Evolutionary conservation across 345 rosid genomes (phyloP), one percentile per base, ranked within the genome.

Genomic region (Boechera retrofracta): DNA sequence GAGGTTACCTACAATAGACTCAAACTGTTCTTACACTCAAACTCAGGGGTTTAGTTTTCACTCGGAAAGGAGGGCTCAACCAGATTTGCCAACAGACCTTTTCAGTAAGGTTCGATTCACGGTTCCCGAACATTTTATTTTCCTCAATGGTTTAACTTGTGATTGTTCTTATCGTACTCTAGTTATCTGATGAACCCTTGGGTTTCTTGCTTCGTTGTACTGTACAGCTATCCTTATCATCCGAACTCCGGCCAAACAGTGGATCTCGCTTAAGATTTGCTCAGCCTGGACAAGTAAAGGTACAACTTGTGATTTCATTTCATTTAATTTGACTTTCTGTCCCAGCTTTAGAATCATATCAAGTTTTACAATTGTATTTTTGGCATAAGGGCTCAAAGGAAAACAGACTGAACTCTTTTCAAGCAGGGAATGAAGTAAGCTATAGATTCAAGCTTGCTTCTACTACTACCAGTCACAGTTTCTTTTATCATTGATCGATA

Each of bases 351-450:
- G 60, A 45, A 41, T 39, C 65, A 55, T 76, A 67, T 56, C 82
- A 75, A 80, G 69, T 64, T 74, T 65, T 5, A 59, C 45, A 49
- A 47, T 66, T 32, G 67, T 78, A 42, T 83, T 77, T 67, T 75
- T 84, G 83, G 76, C 75, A 66, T 72, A 83, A 95, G 99, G 92
- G 90, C 74, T 83, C 91, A 82, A 96, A 96, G 89, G 99, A 92
- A 84, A 92, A 91, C 67, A 88, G 86, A 87, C 59, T 65, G 79
- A 83, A 83, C 72, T 64, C 83, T 53, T 74, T 89, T 69, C 90
- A 78, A 83, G 85, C 81, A 78, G 89, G 80, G 74, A 71, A 83
- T 77, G 87, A 89, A 91, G 94, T 89, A 82, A 83, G 85, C 66
- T 48, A 56, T 13, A 28, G 63, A 71, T 67, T 51, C 68, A 24